Evolutionary conservation across 1,139 yeast species (phyloP), one percentile per base, ranked within the genome.

Genomic region (Hansenula sp.): DNA sequence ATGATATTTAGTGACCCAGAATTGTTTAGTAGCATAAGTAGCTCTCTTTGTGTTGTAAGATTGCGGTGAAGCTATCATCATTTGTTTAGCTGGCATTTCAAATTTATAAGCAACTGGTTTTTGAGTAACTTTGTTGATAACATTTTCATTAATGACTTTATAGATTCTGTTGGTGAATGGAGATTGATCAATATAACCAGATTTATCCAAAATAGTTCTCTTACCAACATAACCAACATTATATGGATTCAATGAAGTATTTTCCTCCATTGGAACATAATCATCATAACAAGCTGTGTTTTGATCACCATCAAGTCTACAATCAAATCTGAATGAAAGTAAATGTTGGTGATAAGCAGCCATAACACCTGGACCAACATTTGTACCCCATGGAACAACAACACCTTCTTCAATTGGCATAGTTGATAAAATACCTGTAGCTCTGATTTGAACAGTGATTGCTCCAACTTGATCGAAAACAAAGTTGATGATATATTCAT

Each of bases 261-360:
- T 71, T 42, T 64, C 65, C 37, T 84, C 85, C 68, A 82, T 69
- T 57, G 78, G 77, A 46, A 73, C 77, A 39, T 82, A 81, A 60
- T 87, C 95, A 57, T 82, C 89, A 53, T 75, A 82, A 42, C 78
- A 81, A 46, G 83, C 86, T 11, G 94, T 70, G 69, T 87, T 86
- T 54, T 79, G 71, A 65, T 85, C 86, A 53, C 95, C 95, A 57
- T 87, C 96, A 40, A 87, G 61, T 42, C 95, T 89, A 33, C 95
- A 90, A 64, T 87, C 95, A 55, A 87, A 79, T 71, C 95, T 81
- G 66, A 86, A 80, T 13, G 87, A 79, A 60, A 87, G 73, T 55
- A 87, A 73, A 66, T 87, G 96, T 71, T 87, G 96, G 64, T 87
- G 96, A 66, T 82, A 82, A 29, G 95, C 83, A 40, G 96, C 96